These are phyloP conservation scores for Aspergillus asperescens DNA, from an alignment of 495 filamentous ascomycete genomes.

Conservation along the genomic window DNA sequence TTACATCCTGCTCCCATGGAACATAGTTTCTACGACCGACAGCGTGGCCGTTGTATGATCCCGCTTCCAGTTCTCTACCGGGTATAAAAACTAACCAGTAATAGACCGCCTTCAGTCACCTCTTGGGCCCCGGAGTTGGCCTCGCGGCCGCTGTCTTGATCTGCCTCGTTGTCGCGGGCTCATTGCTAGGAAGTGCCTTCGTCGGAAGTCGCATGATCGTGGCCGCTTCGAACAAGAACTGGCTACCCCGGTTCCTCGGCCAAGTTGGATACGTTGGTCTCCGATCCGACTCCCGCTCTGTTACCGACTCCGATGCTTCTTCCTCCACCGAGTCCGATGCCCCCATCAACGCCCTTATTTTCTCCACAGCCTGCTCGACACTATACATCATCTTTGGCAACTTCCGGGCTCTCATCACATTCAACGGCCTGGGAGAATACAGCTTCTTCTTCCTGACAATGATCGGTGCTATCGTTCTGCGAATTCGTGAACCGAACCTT, in stretches of 20 bases:
- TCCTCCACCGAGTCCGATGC: slow-evolving; percentile 10
- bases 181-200: slow-evolving; percentile 20
- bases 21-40: slow-evolving; percentile 17
- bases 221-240: slow-evolving; percentile 18
- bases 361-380: slow-evolving; percentile 13
- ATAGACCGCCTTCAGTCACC: slow-evolving; percentile 19
- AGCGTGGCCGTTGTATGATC: slow-evolving; percentile 19
- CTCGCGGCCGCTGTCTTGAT: slow-evolving; percentile 14
- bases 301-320: neutral
- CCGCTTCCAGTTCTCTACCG: too few species aligned
- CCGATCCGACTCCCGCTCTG: neutral
- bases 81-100: neutral
- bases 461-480: slow-evolving; percentile 15
- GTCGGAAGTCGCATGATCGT: slow-evolving; percentile 21
- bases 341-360: slow-evolving; percentile 18
- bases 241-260: slow-evolving; percentile 17
- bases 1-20: slow-evolving; percentile 21
- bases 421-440: slow-evolving; percentile 20
- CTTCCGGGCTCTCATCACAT: slow-evolving; percentile 20
- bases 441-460: slow-evolving; percentile 21
- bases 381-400: slow-evolving; percentile 19
- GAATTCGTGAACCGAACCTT: slow-evolving; percentile 15
- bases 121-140: slow-evolving; percentile 14
- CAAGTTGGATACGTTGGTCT: slow-evolving; percentile 11
- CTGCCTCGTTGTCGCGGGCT: slow-evolving; percentile 19